Percentiles rank a stretch among this genome's conserved stretches.
Evolutionary conservation across 2,329 filamentous ascomycete species (phyloP).

Genomic region (Trichophyton benhamiae): DNA sequence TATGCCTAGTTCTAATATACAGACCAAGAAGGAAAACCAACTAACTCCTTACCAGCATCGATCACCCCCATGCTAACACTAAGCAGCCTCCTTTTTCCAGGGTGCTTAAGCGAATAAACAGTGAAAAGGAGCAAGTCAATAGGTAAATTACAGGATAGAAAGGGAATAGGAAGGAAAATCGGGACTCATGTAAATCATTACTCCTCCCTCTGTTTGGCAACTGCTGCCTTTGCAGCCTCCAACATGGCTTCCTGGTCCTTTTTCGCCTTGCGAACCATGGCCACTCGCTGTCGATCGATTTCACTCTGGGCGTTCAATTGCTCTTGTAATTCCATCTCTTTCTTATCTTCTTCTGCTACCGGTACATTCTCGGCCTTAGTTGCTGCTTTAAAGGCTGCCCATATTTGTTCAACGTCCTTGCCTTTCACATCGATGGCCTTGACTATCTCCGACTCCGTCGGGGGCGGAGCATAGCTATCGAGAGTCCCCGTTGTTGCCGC

Average conservation of each 20-base stretch:
- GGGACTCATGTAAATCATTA: conserved; percentile 12
- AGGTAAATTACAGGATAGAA: neutral
- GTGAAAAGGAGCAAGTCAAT: neutral
- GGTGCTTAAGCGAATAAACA: neutral
- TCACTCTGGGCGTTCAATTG: conserved; percentile 25
- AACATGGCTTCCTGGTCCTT: conserved; percentile 36
- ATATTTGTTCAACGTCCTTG: conserved; percentile 31
- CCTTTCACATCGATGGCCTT: conserved; percentile 29
- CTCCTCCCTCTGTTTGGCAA: conserved; percentile 30
- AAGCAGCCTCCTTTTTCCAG: neutral
- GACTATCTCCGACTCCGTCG: conserved; percentile 22
- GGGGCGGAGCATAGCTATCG: conserved; percentile 26
- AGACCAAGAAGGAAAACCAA: neutral
- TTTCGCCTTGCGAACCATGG: conserved; percentile 30
- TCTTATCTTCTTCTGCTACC: conserved; percentile 24
- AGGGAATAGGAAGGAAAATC: conserved; percentile 5
- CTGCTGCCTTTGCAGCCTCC: conserved; percentile 33
- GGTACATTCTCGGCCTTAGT: conserved; percentile 39
- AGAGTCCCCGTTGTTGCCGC: conserved; percentile 15
- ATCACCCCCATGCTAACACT: neutral
- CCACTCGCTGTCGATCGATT: conserved; percentile 29
- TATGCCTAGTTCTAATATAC: neutral
- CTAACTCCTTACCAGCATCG: conserved; percentile 4
- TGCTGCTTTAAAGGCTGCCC: conserved; percentile 30
- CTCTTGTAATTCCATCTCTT: conserved; percentile 26